These are phyloP conservation scores for Benincasa hispida DNA, from an alignment of 306 rosid genomes.

Conservation along the genomic window DNA sequence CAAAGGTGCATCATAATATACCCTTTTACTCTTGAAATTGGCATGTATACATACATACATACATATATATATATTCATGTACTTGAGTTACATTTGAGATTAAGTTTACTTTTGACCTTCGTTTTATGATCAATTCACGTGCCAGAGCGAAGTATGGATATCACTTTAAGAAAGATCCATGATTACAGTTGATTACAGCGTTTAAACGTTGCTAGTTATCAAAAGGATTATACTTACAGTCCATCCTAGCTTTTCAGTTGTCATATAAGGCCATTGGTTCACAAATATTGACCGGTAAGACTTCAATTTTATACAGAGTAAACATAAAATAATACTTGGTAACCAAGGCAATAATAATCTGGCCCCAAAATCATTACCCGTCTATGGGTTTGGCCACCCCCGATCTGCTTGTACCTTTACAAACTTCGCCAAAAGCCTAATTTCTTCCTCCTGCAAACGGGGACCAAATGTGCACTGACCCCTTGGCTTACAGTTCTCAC, in stretches of 20 bases:
- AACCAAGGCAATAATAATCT: background rate
- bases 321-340: background rate
- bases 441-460: constrained; percentile 78
- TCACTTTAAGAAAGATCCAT: background rate
- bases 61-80: background rate
- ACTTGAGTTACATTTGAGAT: background rate
- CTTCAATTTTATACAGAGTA: background rate
- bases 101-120: background rate
- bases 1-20: background rate
- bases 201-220: background rate
- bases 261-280: no score
- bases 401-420: constrained; percentile 82
- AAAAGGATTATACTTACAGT: background rate
- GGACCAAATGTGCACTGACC: constrained; percentile 96
- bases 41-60: background rate
- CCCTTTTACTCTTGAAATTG: background rate
- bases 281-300: background rate
- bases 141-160: background rate
- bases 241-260: background rate
- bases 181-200: background rate
- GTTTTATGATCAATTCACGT: background rate
- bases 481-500: constrained; percentile 72
- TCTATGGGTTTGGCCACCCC: constrained; percentile 51
- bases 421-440: constrained; percentile 71
- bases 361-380: background rate